Evolutionary conservation across 768 basidiomycete genomes (phyloP), one percentile per base, ranked within the genome.

Genomic region (Phylloporus sp.): DNA sequence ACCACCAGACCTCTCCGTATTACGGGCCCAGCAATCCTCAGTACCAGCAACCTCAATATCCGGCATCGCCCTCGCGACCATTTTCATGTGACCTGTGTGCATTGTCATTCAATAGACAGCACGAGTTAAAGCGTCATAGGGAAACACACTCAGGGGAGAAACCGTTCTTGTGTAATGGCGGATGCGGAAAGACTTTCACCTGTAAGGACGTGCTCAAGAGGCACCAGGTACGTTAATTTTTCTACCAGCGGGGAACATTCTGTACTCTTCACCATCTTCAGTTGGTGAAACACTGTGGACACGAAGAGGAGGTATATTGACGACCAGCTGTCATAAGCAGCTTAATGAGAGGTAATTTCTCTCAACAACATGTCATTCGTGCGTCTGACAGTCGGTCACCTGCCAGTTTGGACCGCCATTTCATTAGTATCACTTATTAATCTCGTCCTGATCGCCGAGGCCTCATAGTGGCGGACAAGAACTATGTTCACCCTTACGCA

Each of bases 61-160:
- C 81, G 22, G 70, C 77, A 31, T 77, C 81, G n/a, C 76, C 80
- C 7, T 63, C 71, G 15, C 75, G 82, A 31, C 82, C 83, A 17
- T 86, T 80, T 56, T 71, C 78, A 9, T 86, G 84, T 50, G 81
- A 84, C 55, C 63, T 88, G 53, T 91, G 88, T 62, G 76, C 86
- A 10, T 64, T 90, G 52, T 89, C 87, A 18, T 91, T 91, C 71
- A 88, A 88, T 60, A 79, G 88, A 35, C 85, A 87, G 62, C 88
- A 91, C 61, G 88, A 91, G 63, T 65, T 90, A 60, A 90, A 90
- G 62, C 78, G 88, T 28, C 88, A 91, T 67, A 74, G 84, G 53
- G 86, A 90, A 57, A 90, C 86, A 21, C 88, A 90, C 67, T 84
- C 84, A 6, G 87, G 87, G 29, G 87, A 90, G 65, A 90, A 89